Percentiles rank a stretch among this genome's conserved stretches.
Evolutionary conservation across 768 basidiomycete species (phyloP).

Genomic region (Grammothele lineata): DNA sequence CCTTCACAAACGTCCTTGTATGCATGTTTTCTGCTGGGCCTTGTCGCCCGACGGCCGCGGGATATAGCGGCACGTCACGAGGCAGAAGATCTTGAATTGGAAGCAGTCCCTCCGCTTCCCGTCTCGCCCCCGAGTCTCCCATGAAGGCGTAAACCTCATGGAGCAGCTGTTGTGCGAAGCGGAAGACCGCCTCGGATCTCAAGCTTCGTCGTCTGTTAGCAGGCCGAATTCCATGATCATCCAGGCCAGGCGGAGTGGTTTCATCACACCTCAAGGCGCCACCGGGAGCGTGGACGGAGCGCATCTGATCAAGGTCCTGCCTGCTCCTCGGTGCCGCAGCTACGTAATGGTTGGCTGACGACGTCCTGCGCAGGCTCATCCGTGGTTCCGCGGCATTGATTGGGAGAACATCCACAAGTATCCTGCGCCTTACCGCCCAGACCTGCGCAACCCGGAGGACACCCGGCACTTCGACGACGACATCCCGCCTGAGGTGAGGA

Average conservation of each 20-base stretch:
- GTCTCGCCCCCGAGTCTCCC: slow-evolving; percentile 74
- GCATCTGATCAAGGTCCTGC: slow-evolving; percentile 75
- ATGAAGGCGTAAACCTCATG: slow-evolving; percentile 86
- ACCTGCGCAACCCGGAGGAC: slow-evolving; percentile 77
- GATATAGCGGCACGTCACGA: slow-evolving; percentile 82
- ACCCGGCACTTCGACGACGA: slow-evolving; percentile 95
- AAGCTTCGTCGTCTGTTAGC: slow-evolving; percentile 59
- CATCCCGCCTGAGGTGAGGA: slow-evolving; percentile 79
- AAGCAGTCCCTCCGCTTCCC: slow-evolving; percentile 86
- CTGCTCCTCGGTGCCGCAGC: slow-evolving; percentile 4
- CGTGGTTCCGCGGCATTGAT: slow-evolving; percentile 90
- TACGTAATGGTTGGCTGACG: slow-evolving; percentile 4
- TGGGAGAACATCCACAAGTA: slow-evolving; percentile 83
- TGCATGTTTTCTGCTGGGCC: no score
- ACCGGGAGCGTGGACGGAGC: slow-evolving; percentile 74
- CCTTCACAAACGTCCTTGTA: no score
- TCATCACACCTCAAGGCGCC: slow-evolving; percentile 46
- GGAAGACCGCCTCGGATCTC: slow-evolving; percentile 88
- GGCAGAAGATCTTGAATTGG: slow-evolving; percentile 98
- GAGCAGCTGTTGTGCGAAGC: slow-evolving; percentile 89
- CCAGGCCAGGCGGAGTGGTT: slow-evolving; percentile 71
- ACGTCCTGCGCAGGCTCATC: slow-evolving; percentile 53
- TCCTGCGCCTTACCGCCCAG: slow-evolving; percentile 85
- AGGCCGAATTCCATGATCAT: slow-evolving; percentile 76
- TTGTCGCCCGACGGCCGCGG: no score